A percentile compares a stretch with the other conserved stretches of the same genome.
These are phyloP conservation scores for Fusarium domesticum DNA, from an alignment of 2,329 filamentous ascomycete species.

Conservation along the genomic window DNA sequence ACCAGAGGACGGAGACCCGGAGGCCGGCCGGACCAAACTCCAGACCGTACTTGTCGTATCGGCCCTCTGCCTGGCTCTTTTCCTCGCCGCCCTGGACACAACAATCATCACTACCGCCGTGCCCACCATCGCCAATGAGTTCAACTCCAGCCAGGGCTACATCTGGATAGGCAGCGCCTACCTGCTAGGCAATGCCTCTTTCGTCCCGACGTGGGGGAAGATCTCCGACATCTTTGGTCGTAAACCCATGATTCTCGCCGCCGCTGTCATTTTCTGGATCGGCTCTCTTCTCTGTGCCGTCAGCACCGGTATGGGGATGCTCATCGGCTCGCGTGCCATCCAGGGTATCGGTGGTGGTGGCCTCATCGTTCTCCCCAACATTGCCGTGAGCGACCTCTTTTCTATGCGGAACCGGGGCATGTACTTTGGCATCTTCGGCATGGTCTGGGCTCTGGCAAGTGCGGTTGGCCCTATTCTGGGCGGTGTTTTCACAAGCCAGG, in stretches of 20 bases:
- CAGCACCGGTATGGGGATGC: conserved; percentile 47
- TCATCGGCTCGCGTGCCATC: conserved; percentile 54
- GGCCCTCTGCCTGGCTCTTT: conserved; percentile 44
- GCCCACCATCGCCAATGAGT: conserved; percentile 61
- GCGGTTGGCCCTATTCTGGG: conserved; percentile 65
- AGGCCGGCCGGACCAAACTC: conserved; percentile 37
- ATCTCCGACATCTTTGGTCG: conserved; percentile 58
- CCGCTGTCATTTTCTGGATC: conserved; percentile 52
- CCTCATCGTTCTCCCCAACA: conserved; percentile 58
- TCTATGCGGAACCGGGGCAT: conserved; percentile 49
- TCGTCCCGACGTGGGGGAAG: conserved; percentile 68
- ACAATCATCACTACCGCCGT: conserved; percentile 67
- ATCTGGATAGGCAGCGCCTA: conserved; percentile 76
- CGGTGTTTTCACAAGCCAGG: conserved; percentile 62
- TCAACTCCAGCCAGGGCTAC: conserved; percentile 67
- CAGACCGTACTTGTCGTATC: conserved; percentile 41
- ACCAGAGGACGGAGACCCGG: conserved; percentile 27
- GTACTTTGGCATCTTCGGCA: conserved; percentile 52
- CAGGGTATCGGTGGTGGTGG: conserved; percentile 58
- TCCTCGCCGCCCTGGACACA: conserved; percentile 54
- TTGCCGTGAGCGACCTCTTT: conserved; percentile 55
- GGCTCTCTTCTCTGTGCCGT: conserved; percentile 55
- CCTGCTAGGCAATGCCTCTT: conserved; percentile 65
- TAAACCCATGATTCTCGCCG: conserved; percentile 51
- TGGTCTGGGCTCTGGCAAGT: conserved; percentile 62